Evolutionary conservation across 2,329 filamentous ascomycete genomes (phyloP).

Genomic region (Elsinoe arachidis): DNA sequence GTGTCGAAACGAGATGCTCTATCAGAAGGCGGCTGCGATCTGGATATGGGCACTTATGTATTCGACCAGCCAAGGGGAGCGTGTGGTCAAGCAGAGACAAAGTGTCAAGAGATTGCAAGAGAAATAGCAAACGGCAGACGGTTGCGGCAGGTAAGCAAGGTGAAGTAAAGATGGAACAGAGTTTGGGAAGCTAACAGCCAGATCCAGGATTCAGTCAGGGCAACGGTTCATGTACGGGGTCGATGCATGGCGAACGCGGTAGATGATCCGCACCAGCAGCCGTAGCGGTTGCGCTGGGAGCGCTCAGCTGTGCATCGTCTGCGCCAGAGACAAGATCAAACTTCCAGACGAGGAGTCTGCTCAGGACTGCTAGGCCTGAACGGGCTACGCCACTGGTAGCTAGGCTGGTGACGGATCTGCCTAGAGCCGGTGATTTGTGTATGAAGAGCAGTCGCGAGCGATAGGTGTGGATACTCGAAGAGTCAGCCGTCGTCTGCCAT

Average conservation of each 20-base stretch:
- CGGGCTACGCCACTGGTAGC: background rate
- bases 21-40: background rate
- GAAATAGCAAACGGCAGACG: slow-evolving; percentile 11
- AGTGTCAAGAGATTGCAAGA: slow-evolving; percentile 2
- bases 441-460: background rate
- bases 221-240: slow-evolving; percentile 5
- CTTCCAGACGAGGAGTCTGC: background rate
- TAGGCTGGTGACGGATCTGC: background rate
- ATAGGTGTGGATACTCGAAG: slow-evolving; percentile 1
- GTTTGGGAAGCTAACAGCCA: background rate
- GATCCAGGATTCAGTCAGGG: slow-evolving; percentile 1
- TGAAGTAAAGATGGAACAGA: background rate
- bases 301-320: background rate
- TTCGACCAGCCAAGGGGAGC: background rate
- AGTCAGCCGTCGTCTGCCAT: background rate
- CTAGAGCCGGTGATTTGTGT: background rate
- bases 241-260: background rate
- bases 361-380: background rate
- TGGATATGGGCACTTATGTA: background rate
- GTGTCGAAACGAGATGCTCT: slow-evolving; percentile 12
- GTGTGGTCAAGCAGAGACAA: slow-evolving; percentile 5
- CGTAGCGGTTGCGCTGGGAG: background rate
- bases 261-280: background rate
- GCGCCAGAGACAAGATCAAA: background rate
- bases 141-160: background rate